Percentiles rank a stretch among this genome's conserved stretches.
phyloP scores from a whole-genome alignment of 495 filamentous ascomycete species.

The Trichoderma virens region DNA sequence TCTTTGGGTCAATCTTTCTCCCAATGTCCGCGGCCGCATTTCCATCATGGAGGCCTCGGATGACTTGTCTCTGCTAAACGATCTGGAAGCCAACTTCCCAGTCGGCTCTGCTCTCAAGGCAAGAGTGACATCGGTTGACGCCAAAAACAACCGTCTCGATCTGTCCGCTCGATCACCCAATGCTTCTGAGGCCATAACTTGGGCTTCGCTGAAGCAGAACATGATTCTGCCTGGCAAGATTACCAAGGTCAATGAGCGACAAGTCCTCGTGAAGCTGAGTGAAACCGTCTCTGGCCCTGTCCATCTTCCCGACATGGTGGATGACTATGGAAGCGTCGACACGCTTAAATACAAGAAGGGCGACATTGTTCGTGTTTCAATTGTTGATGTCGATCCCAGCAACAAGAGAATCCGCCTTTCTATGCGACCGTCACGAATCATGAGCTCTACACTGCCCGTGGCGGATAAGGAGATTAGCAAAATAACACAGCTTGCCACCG shows the following conservation, averaged over 20 bases:
- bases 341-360: conserved; percentile 60
- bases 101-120: conserved; percentile 77
- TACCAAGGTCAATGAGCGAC: conserved; percentile 76
- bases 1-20: conserved; percentile 84
- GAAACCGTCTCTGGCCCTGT: conserved; percentile 66
- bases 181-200: conserved; percentile 48
- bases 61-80: conserved; percentile 64
- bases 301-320: conserved; percentile 67
- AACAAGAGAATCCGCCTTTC: conserved; percentile 82
- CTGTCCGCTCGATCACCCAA: conserved; percentile 60
- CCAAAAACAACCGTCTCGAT: conserved; percentile 67
- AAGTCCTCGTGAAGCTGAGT: conserved; percentile 77
- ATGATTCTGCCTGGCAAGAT: conserved; percentile 77
- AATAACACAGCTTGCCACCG: conserved; percentile 60
- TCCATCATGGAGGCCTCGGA: conserved; percentile 75
- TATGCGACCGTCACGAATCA: conserved; percentile 73
- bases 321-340: conserved; percentile 74
- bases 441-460: conserved; percentile 78
- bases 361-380: conserved; percentile 74
- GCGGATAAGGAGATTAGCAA: conserved; percentile 71
- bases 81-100: conserved; percentile 78
- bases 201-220: conserved; percentile 61
- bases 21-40: conserved; percentile 82
- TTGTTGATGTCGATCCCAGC: conserved; percentile 67
- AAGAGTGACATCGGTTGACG: conserved; percentile 66